Base-by-base conservation (phyloP, 1,139 yeast species). In the Spathaspora sp. region DNA sequence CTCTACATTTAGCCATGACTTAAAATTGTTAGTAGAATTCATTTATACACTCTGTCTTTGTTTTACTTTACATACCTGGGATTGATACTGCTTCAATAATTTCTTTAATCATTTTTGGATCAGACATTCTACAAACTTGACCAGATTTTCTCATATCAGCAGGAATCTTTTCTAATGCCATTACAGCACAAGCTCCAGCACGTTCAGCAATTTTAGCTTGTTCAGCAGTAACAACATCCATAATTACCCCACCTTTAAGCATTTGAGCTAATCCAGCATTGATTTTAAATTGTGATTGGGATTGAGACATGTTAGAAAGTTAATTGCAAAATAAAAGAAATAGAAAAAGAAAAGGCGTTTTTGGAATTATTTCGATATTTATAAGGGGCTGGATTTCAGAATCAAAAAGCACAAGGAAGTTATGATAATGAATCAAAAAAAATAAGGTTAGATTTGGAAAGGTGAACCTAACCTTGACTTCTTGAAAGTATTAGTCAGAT, bases 151-250 rank as follows among this genome's bases (percentile, higher is more conserved):
- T 78, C 81, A 88, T 87, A 61, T 88, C 95, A 13, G 95, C 91
- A 18, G 96, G 96, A 47, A 88, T 89, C 57, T 86, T 74, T 67
- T 88, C 96, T 55, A 88, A 74, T 2, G 95, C 96, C 95, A 87
- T 88, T 34, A 88, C 96, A 9, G 96, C 95, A 69, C 89, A 85
- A 10, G 96, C 96, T 51, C 96, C 96, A 2, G 95, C 93, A 49
- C 70, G 75, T 65, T 88, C 95, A 27, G 96, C 96, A 51, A 88
- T 80, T 41, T 55, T 57, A 18, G 80, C 80, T 55, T 74, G 79
- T 53, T 74, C 79, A 25, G 73, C 72, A 47, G 67, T 73, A 43
- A 73, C 77, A 40, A 69, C 95, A 81, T 73, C 79, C 79, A 73
- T 73, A 51, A 72, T 74, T 45, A 74, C 78, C 43, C 78, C 78